These are phyloP conservation scores for Cetradonia linearis DNA, from an alignment of 495 filamentous ascomycete species.

Conservation along the genomic window DNA sequence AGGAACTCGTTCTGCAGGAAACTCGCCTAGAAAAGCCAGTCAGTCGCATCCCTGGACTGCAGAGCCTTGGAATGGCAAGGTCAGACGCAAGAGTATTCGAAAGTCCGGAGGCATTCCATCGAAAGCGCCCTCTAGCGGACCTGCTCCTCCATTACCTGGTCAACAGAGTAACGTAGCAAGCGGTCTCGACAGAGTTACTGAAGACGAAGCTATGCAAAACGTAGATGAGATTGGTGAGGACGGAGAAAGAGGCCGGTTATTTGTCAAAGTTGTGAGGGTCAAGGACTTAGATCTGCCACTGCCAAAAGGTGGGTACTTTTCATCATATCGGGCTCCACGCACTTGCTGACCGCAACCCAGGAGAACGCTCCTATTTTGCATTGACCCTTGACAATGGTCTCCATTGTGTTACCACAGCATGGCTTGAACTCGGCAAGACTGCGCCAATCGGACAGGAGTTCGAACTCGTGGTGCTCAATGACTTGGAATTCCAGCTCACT, in stretches of 20 bases:
- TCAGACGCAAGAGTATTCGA: conserved; percentile 56
- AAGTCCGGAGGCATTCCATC: conserved; percentile 49
- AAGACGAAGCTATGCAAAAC: conserved; percentile 44
- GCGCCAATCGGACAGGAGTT: conserved; percentile 98
- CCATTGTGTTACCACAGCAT: conserved; percentile 93
- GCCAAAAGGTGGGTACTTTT: conserved; percentile 60
- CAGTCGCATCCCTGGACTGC: conserved; percentile 86
- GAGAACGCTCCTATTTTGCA: conserved; percentile 83
- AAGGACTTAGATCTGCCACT: conserved; percentile 89
- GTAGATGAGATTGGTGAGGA: conserved; percentile 57
- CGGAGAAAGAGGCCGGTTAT: conserved; percentile 82
- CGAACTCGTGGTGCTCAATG: conserved; percentile 90
- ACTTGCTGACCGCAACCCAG: conserved; percentile 38
- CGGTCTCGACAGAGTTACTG: conserved; percentile 49
- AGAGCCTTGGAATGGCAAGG: conserved; percentile 85
- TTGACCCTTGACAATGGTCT: conserved; percentile 94
- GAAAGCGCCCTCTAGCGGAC: conserved; percentile 51
- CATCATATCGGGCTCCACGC: not conserved
- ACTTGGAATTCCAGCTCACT: conserved; percentile 93
- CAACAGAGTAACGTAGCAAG: conserved; percentile 68
- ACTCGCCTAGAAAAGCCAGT: conserved; percentile 61
- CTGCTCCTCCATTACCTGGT: conserved; percentile 76
- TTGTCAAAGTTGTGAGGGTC: conserved; percentile 94
- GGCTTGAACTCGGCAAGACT: conserved; percentile 83
- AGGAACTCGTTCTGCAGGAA: conserved; percentile 53